phyloP scores from a whole-genome alignment of 1,284 basidiomycete genomes.

The Marasmius oreades region DNA sequence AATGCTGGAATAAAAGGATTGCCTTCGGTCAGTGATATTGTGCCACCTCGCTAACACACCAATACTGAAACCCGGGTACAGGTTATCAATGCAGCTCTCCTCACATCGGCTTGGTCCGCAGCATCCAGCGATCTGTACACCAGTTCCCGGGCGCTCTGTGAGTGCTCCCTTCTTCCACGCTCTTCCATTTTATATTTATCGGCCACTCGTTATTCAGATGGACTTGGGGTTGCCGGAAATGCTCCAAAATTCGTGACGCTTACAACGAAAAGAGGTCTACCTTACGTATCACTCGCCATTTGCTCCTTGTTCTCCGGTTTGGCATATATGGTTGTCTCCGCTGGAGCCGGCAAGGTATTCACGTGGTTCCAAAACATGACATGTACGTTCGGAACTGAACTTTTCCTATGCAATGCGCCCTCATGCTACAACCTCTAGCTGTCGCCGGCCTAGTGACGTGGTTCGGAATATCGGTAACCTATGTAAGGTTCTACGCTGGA shows the following conservation, averaged over 20 bases:
- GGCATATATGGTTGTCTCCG: slow-evolving; percentile 67
- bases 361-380: slow-evolving; percentile 79
- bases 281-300: slow-evolving; percentile 67
- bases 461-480: slow-evolving; percentile 80
- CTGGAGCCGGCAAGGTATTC: slow-evolving; percentile 65
- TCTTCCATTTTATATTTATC: slow-evolving; percentile 11
- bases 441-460: slow-evolving; percentile 71
- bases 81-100: slow-evolving; percentile 84
- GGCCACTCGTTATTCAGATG: slow-evolving; percentile 44
- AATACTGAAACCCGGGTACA: slow-evolving; percentile 20
- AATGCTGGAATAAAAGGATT: slow-evolving; percentile 72
- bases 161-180: slow-evolving; percentile 22
- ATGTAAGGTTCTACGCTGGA: slow-evolving; percentile 77
- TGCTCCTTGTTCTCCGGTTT: slow-evolving; percentile 70
- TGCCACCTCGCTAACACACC: no score
- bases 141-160: slow-evolving; percentile 77
- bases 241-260: slow-evolving; percentile 74
- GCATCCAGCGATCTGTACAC: slow-evolving; percentile 83
- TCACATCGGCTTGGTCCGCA: slow-evolving; percentile 86
- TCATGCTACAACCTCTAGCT: slow-evolving; percentile 31
- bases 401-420: slow-evolving; percentile 29
- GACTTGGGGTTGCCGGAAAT: slow-evolving; percentile 71
- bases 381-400: neutral
- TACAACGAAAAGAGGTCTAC: slow-evolving; percentile 71
- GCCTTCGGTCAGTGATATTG: slow-evolving; percentile 46